These are phyloP conservation scores for Neophaeococcomyces aloes DNA, from an alignment of 2,329 filamentous ascomycete genomes.

Conservation along the genomic window DNA sequence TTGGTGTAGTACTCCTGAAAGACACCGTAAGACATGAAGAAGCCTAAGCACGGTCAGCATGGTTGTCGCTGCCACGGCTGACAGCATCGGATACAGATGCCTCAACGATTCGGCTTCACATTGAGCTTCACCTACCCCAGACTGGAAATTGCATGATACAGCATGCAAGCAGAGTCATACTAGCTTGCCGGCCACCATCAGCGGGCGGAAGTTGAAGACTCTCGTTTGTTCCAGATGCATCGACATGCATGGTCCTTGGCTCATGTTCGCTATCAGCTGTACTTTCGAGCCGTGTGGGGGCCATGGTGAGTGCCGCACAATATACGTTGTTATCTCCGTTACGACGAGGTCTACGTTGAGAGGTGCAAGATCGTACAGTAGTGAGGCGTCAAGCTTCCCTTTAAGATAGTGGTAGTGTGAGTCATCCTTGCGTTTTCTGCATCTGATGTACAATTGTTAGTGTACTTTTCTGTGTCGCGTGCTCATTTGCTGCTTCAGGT, in stretches of 20 bases:
- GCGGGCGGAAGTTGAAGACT: slow-evolving; percentile 1
- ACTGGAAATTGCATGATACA: slow-evolving; percentile 45
- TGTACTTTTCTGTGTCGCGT: no score
- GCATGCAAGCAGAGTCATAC: slow-evolving; percentile 41
- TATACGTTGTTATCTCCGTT: no score
- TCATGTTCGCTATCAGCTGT: background rate
- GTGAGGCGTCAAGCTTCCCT: no score
- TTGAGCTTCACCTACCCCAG: slow-evolving; percentile 36
- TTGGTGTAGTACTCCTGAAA: slow-evolving; percentile 37
- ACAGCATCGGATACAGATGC: background rate
- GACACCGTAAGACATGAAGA: slow-evolving; percentile 25
- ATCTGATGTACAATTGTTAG: no score
- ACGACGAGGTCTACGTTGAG: no score
- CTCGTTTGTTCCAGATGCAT: background rate
- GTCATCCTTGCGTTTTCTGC: no score
- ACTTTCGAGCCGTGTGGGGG: background rate
- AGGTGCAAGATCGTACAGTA: no score
- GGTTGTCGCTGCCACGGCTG: background rate
- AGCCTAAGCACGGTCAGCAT: slow-evolving; percentile 15
- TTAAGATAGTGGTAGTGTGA: no score
- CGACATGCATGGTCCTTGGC: background rate
- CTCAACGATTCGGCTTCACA: background rate
- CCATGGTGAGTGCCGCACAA: no score
- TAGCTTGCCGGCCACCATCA: slow-evolving; percentile 38
- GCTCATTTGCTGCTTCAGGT: no score